Evolutionary conservation across 1,139 yeast species (phyloP).

Genomic region (Suhomyces anneliseae): DNA sequence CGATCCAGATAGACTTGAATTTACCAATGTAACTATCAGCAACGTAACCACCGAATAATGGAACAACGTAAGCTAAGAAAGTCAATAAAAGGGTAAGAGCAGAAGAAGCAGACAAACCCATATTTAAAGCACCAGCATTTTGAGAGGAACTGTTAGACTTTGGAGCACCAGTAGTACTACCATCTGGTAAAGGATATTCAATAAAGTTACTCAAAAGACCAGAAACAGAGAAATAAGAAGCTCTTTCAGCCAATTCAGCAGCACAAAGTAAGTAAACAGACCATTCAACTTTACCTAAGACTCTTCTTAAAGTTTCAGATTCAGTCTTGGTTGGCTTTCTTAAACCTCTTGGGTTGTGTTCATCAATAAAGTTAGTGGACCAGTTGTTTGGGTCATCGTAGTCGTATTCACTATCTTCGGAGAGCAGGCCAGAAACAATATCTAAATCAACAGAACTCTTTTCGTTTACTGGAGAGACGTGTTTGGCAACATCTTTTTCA

Average conservation of each 20-base stretch:
- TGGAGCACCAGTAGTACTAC: conserved; percentile 15
- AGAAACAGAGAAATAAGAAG: conserved; percentile 21
- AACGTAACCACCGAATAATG: conserved; percentile 24
- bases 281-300: conserved; percentile 19
- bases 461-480: background rate
- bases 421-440: background rate
- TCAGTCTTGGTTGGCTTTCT: conserved; percentile 20
- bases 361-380: conserved; percentile 19
- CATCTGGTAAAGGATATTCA: conserved; percentile 18
- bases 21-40: conserved; percentile 24
- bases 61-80: conserved; percentile 23
- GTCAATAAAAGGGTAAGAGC: conserved; percentile 22
- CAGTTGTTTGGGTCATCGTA: conserved; percentile 20
- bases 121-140: conserved; percentile 23
- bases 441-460: background rate
- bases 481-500: background rate
- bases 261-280: conserved; percentile 21
- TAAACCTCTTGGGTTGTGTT: conserved; percentile 22
- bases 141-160: conserved; percentile 9
- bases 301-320: conserved; percentile 16
- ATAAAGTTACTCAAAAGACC: conserved; percentile 23
- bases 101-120: conserved; percentile 20
- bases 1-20: conserved; percentile 24
- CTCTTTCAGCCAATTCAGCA: conserved; percentile 25
- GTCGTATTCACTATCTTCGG: conserved; percentile 13